Evolutionary conservation across 345 rosid species (phyloP).

Genomic region (Rhizophora mangle): DNA sequence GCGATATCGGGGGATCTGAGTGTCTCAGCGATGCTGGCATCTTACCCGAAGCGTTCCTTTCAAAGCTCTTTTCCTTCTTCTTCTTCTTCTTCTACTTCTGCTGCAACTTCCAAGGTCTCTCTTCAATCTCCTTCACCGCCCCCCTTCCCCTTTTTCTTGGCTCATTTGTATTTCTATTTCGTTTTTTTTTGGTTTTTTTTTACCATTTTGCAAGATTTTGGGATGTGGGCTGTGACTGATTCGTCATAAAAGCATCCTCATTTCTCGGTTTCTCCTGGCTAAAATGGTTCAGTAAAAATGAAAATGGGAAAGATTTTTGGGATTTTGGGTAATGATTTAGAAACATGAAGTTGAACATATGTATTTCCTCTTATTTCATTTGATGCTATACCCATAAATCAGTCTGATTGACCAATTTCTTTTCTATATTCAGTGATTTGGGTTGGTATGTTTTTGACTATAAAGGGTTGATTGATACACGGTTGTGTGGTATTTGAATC

Average conservation of each 20-base stretch:
- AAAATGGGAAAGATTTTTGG: conserved; percentile 1
- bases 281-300: no score
- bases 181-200: not conserved
- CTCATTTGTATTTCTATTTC: not conserved
- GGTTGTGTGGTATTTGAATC: not conserved
- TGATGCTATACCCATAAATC: not conserved
- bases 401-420: not conserved
- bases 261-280: no score
- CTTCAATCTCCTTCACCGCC: not conserved
- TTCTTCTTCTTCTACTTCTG: conserved; percentile 33
- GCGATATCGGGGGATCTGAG: conserved; percentile 64
- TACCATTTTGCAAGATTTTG: not conserved
- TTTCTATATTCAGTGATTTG: not conserved
- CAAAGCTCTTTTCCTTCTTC: conserved; percentile 29
- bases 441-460: not conserved
- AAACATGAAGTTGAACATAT: not conserved
- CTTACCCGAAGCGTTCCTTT: conserved; percentile 45
- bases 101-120: conserved; percentile 59
- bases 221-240: no score
- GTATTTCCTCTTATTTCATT: not conserved
- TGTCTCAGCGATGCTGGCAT: conserved; percentile 57
- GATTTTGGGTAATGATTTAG: not conserved
- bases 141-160: not conserved
- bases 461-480: not conserved
- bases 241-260: no score